phyloP scores from a whole-genome alignment of 108 stramenopile species.

The Aurantiochytrium sp. region DNA sequence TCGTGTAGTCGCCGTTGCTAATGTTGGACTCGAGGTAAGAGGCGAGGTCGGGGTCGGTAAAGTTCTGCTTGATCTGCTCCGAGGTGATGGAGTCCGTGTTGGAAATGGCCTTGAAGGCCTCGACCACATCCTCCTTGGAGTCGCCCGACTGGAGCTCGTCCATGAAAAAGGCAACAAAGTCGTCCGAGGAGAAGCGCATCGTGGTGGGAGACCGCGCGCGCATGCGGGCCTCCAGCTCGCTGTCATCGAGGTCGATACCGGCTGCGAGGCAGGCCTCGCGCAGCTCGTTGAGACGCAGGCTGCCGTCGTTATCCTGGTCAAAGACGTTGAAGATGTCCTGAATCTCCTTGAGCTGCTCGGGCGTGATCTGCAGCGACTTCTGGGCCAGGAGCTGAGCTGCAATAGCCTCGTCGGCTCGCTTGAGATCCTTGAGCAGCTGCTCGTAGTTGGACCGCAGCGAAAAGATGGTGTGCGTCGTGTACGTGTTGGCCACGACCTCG shows the following conservation, averaged over 20 bases:
- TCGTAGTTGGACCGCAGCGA: conserved; percentile 17
- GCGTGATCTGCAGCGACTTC: background rate
- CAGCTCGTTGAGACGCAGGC: background rate
- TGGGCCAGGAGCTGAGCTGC: conserved; percentile 10
- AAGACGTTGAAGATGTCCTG: conserved; percentile 21
- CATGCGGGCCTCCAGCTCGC: conserved; percentile 22
- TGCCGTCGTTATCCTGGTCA: background rate
- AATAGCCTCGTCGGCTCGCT: conserved; percentile 9
- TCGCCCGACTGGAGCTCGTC: conserved; percentile 6
- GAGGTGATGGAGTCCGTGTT: background rate
- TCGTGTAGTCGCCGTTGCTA: background rate
- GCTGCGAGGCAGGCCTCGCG: conserved; percentile 2
- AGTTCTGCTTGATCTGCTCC: background rate
- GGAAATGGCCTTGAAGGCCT: background rate
- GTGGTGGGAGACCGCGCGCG: background rate
- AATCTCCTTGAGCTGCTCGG: conserved; percentile 25
- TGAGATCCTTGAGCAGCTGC: conserved; percentile 29
- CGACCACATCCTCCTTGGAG: conserved; percentile 1
- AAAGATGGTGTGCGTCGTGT: conserved; percentile 21
- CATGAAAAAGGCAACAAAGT: conserved; percentile 17
- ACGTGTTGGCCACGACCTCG: conserved; percentile 30
- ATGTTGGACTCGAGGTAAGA: background rate
- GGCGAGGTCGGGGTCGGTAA: background rate
- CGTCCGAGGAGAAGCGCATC: background rate
- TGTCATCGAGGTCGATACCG: background rate